These are phyloP conservation scores for Saccharomyces hybrid DNA, from an alignment of 1,139 yeast genomes.

Conservation along the genomic window DNA sequence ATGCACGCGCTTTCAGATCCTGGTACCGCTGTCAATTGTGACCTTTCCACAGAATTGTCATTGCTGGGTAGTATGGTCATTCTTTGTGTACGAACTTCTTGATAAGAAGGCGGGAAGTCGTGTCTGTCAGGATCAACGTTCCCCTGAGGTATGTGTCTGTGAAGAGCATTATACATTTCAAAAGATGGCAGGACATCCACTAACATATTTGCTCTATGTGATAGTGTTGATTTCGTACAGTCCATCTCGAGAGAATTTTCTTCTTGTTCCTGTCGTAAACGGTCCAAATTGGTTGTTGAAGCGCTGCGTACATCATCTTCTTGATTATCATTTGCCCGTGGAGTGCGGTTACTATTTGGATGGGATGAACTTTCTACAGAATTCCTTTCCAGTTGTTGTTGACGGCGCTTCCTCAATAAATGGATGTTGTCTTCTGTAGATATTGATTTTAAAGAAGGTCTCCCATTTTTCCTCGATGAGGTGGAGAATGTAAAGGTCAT, in stretches of 20 bases:
- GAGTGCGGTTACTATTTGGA: neutral
- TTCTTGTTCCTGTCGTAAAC: slow-evolving; percentile 1
- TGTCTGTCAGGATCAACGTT: slow-evolving; percentile 29
- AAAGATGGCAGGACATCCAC: slow-evolving; percentile 32
- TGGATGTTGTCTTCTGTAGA: neutral
- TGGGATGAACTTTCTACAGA: neutral
- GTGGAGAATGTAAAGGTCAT: neutral
- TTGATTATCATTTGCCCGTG: neutral
- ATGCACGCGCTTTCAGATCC: neutral
- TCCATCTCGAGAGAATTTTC: neutral
- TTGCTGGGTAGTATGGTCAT: slow-evolving; percentile 1
- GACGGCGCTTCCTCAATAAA: neutral
- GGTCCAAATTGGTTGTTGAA: neutral
- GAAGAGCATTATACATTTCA: slow-evolving; percentile 31
- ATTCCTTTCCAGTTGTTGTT: neutral
- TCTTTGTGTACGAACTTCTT: slow-evolving; percentile 16
- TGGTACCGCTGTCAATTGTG: neutral
- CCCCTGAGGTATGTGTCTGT: slow-evolving; percentile 32
- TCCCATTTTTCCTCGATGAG: neutral
- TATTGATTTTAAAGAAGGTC: neutral
- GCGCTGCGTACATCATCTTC: neutral
- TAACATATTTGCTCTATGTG: slow-evolving; percentile 11
- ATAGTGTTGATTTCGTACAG: slow-evolving; percentile 1
- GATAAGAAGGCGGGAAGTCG: slow-evolving; percentile 30
- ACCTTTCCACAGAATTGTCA: neutral